These are phyloP conservation scores for Carpinus viminea DNA, from an alignment of 306 rosid species.

Conservation along the genomic window DNA sequence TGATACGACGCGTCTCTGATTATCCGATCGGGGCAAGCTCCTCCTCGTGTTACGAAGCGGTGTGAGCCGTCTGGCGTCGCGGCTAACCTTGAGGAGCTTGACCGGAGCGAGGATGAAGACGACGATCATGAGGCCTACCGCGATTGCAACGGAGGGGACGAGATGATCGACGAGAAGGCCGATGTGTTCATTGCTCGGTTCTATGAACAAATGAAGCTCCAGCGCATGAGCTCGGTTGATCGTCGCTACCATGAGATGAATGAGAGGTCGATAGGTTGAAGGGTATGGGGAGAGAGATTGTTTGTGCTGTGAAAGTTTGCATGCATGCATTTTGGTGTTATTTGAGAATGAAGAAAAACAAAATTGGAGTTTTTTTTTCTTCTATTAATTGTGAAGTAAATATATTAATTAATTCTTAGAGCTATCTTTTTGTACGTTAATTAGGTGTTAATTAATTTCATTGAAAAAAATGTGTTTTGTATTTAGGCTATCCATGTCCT, in stretches of 20 bases:
- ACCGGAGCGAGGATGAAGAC: not conserved
- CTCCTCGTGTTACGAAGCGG: slow-evolving; percentile 10
- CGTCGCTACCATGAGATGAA: slow-evolving; percentile 31
- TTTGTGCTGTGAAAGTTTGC: not conserved
- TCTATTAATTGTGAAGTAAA: not conserved
- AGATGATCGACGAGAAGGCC: slow-evolving; percentile 67
- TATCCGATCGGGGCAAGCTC: slow-evolving; percentile 26
- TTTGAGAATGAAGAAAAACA: not conserved
- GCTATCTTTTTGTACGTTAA: not conserved
- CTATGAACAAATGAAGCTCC: slow-evolving; percentile 64
- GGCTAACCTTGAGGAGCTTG: slow-evolving; percentile 49
- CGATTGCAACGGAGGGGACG: slow-evolving; percentile 36
- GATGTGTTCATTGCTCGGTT: slow-evolving; percentile 75
- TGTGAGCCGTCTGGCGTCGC: slow-evolving; percentile 46
- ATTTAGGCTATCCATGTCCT: no score
- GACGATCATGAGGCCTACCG: not conserved
- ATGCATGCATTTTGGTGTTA: slow-evolving; percentile 10
- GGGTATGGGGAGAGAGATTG: not conserved
- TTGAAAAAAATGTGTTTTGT: no score
- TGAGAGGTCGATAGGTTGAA: slow-evolving; percentile 51
- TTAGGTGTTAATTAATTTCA: not conserved
- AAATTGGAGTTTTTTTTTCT: not conserved
- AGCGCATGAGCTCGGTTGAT: slow-evolving; percentile 36
- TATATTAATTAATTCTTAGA: not conserved
- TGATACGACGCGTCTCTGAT: slow-evolving; percentile 1